These are phyloP conservation scores for Blepharisma japonicum DNA, from an alignment of 73 alveolate genomes.

Conservation along the genomic window DNA sequence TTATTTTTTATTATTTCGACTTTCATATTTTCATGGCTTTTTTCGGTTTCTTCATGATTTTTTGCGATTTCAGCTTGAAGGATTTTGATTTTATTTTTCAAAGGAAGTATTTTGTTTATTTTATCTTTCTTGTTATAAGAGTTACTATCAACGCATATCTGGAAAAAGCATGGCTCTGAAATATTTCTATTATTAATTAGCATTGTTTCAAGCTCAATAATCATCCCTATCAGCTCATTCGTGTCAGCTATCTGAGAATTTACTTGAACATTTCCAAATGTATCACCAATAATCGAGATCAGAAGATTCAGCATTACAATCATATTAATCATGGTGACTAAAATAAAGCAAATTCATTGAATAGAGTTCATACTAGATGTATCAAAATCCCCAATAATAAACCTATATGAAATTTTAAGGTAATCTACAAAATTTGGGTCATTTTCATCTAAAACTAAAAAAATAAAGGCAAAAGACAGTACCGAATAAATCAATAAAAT, in stretches of 20 bases:
- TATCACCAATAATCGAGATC: neutral
- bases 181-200: too few species aligned
- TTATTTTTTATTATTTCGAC: too few species aligned
- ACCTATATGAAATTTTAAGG: neutral
- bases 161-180: too few species aligned
- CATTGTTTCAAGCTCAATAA: neutral
- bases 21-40: too few species aligned
- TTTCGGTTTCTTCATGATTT: too few species aligned
- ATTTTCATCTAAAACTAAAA: neutral
- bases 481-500: conserved; percentile 6
- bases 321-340: neutral
- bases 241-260: conserved; percentile 3
- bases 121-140: too few species aligned
- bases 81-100: too few species aligned
- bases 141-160: too few species aligned
- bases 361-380: neutral
- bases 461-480: conserved; percentile 8
- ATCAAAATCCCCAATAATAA: neutral
- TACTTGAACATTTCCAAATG: neutral
- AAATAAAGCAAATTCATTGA: neutral
- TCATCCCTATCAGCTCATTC: neutral
- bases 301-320: conserved; percentile 25
- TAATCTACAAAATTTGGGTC: neutral
- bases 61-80: too few species aligned
- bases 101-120: too few species aligned